A percentile compares a stretch with the other conserved stretches of the same genome.
These are phyloP conservation scores for Saturnispora silvae DNA, from an alignment of 805 yeast species.

Conservation along the genomic window DNA sequence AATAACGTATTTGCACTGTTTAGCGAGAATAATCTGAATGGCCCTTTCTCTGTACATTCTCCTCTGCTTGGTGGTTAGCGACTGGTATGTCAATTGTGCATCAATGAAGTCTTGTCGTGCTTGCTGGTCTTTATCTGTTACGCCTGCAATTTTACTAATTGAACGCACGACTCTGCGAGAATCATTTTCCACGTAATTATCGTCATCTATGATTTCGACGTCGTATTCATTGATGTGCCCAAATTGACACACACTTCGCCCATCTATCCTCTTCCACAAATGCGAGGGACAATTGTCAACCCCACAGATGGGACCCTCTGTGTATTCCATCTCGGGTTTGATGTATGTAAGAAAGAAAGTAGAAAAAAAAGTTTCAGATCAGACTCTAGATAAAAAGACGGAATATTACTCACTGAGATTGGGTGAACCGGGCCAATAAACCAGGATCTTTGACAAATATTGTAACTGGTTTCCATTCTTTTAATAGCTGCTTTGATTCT, in stretches of 20 bases:
- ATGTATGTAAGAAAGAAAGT: neutral
- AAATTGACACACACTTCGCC: constrained; percentile 73
- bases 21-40: constrained; percentile 23
- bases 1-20: constrained; percentile 4
- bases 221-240: constrained; percentile 86
- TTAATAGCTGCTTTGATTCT: too few relatives aligned
- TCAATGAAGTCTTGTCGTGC: constrained; percentile 11
- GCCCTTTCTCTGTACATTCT: constrained; percentile 14
- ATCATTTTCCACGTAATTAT: constrained; percentile 35
- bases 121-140: constrained; percentile 17
- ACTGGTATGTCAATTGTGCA: constrained; percentile 9
- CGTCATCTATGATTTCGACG: constrained; percentile 73
- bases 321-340: constrained; percentile 14
- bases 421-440: too few relatives aligned
- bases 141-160: constrained; percentile 36
- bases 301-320: constrained; percentile 79
- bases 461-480: too few relatives aligned
- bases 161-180: constrained; percentile 37
- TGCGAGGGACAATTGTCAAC: constrained; percentile 79
- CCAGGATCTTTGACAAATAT: too few relatives aligned
- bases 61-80: constrained; percentile 10
- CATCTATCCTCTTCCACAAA: constrained; percentile 63
- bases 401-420: too few relatives aligned
- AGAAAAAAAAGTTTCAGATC: neutral
- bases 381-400: too few relatives aligned